Conservation (phyloP, 176 grass and related monocot genomes). For the Pharus latifolius region DNA sequence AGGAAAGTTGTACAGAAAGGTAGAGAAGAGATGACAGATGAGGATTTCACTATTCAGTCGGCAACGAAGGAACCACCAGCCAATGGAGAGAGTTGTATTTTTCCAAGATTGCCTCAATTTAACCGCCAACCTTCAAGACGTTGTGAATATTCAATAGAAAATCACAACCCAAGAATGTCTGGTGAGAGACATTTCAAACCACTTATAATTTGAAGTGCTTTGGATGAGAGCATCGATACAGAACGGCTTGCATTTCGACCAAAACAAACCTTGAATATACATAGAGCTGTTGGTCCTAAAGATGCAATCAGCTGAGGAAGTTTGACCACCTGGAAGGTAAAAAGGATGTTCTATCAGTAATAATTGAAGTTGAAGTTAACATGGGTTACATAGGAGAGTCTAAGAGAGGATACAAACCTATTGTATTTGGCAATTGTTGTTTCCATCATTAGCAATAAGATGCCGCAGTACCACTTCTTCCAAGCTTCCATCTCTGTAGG, state of each 20-base stretch:
- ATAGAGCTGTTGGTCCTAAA: slow-evolving; percentile 13
- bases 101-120: neutral
- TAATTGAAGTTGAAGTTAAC: neutral
- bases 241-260: neutral
- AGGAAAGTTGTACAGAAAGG: too few relatives aligned
- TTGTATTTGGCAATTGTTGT: slow-evolving; percentile 43
- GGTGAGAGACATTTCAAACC: neutral
- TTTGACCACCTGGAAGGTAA: slow-evolving; percentile 37
- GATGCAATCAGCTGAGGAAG: slow-evolving; percentile 46
- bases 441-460: slow-evolving; percentile 46
- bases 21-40: neutral
- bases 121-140: slow-evolving; percentile 16
- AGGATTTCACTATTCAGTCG: neutral
- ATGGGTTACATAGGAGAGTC: neutral
- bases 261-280: neutral
- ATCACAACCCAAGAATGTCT: neutral
- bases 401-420: slow-evolving; percentile 26
- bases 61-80: neutral
- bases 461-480: slow-evolving; percentile 60
- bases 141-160: slow-evolving; percentile 5
- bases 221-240: neutral
- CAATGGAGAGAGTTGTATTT: neutral
- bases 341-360: neutral
- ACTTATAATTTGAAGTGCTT: neutral
- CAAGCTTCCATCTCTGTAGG: slow-evolving; percentile 66